Conservation (phyloP, 768 basidiomycete genomes). For the Trametes meyenii region DNA sequence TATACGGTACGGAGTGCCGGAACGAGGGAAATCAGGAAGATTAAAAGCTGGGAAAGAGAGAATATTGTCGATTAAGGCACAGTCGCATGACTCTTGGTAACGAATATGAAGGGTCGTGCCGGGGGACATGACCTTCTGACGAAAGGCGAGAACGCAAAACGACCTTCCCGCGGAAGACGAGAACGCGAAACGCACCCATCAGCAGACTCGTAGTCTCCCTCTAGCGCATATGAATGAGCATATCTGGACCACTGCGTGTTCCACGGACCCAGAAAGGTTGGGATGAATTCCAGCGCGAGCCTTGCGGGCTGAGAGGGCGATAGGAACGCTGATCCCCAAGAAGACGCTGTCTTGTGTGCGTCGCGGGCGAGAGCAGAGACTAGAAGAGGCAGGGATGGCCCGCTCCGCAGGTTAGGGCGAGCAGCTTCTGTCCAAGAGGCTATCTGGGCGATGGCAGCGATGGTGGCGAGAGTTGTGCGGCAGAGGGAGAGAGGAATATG, state of each 20-base stretch:
- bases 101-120: neutral
- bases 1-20: too few relatives aligned
- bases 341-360: neutral
- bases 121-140: too few relatives aligned
- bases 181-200: neutral
- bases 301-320: neutral
- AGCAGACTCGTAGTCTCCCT: neutral
- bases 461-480: neutral
- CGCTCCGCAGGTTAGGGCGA: neutral
- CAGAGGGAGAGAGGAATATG: neutral
- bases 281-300: conserved; percentile 1
- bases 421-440: neutral
- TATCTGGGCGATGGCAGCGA: neutral
- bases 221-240: too few relatives aligned
- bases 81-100: neutral
- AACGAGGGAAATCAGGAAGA: neutral
- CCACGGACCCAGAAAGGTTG: neutral
- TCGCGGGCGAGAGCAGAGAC: neutral
- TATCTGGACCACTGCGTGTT: too few relatives aligned
- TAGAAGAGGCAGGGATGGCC: neutral
- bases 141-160: neutral
- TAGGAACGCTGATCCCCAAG: neutral
- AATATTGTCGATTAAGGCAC: neutral
- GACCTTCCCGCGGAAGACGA: neutral
- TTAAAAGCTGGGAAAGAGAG: neutral